Base-by-base conservation (phyloP, 257 asterid species). In the Fraxinus excelsior region DNA sequence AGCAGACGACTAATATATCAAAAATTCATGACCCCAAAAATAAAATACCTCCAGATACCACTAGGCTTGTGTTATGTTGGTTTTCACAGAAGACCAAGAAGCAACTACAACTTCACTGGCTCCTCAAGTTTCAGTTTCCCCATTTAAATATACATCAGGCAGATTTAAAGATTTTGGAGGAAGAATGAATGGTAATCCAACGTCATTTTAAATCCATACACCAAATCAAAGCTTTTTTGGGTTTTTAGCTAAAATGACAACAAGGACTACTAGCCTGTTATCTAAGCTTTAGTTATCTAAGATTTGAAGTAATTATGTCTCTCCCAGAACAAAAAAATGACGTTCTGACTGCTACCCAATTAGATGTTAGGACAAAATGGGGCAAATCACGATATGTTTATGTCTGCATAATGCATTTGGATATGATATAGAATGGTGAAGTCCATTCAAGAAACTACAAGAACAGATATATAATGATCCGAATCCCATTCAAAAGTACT, bases 381-480 rank as follows among this genome's bases (percentile, higher is more conserved):
- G 56, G 65, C 51, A 71, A 46, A 35, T 73, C 21, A 66, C 29
- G 6, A 4, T 6, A 35, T 6, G 38, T 35, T 35, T 35, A 5
- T 6, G 7, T 6, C 21, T 51, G 60, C 21, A 51, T 51, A 51
- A 18, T 51, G 60, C 60, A 5, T 51, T 51, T 51, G 60, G 44
- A 38, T 38, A 38, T 38, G 44, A 38, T 32, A 42, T 23, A 35
- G 66, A 2, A 11, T 44, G 40, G 64, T 5, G 2, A 29, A 73
- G 40, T 46, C 70, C 21, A 31, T 29, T 65, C 53, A 69, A 69
- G 72, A 60, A 74, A 28, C 72, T 58, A 70, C 19, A 29, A 67
- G 2, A 46, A 31, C 6, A 31, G 13, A 26, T 25, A 6, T 2
- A 8, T 29, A 29, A 35, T 49, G 46, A 74, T 71, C 29, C 38